Evolutionary conservation across 2,329 filamentous ascomycete species (phyloP).

Genomic region (Epichloe typhina): DNA sequence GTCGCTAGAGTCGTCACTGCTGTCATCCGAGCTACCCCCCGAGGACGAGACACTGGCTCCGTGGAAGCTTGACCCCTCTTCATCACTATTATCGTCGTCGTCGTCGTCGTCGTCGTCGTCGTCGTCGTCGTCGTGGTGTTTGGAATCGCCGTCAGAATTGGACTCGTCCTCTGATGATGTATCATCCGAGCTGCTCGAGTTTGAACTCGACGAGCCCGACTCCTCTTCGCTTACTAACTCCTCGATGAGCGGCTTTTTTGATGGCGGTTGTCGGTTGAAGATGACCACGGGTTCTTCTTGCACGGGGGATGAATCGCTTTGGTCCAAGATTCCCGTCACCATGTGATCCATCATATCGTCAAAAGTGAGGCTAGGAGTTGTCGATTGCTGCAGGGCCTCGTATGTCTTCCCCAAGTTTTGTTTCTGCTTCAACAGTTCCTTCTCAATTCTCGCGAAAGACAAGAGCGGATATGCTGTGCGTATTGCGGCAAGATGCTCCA

Average conservation of each 20-base stretch:
- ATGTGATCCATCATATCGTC: constrained; percentile 20
- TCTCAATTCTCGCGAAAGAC: constrained; percentile 21
- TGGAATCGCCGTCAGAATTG: neutral
- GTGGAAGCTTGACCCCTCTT: neutral
- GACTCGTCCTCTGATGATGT: constrained; percentile 3
- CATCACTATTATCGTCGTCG: neutral
- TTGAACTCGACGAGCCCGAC: neutral
- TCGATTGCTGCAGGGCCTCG: constrained; percentile 18
- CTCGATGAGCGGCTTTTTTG: constrained; percentile 17
- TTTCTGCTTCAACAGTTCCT: constrained; percentile 19
- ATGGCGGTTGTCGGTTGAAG: neutral
- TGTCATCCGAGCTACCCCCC: neutral
- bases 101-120: neutral
- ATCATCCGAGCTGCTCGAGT: constrained; percentile 6
- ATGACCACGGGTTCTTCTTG: neutral
- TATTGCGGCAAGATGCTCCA: constrained; percentile 23
- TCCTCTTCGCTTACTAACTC: constrained; percentile 6
- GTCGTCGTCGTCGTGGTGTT: neutral
- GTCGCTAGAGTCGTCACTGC: constrained; percentile 10
- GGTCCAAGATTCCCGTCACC: constrained; percentile 9
- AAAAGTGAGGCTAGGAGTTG: constrained; percentile 19
- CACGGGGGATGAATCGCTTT: neutral
- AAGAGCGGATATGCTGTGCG: constrained; percentile 30
- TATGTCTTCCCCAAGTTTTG: constrained; percentile 26
- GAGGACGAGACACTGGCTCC: neutral